Evolutionary conservation across 164 flowering plant species (phyloP), one percentile per base, ranked within the genome.

Genomic region (Euptelea pleiosperma): DNA sequence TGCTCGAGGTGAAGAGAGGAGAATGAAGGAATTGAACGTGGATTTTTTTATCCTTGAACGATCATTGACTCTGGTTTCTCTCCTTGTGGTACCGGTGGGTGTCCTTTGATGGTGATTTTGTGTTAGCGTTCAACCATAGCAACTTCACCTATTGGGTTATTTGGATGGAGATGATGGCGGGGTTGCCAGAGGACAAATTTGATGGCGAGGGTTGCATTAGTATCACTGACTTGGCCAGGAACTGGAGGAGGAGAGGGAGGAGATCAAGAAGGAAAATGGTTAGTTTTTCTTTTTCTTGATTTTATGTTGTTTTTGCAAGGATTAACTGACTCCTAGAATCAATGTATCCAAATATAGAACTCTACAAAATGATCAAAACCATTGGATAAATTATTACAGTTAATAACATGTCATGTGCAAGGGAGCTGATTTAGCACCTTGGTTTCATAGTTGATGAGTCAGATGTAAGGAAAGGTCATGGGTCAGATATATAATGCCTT

Each of bases 111-210:
- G 74, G 77, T 16, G 84, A 86, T 68, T 91, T 88, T 53, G 89
- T 71, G 0, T 91, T 91, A 58, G 96, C 96, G n/a, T 91, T 91
- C 70, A 83, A 91, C 63, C 90, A 91, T 62, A 82, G 88, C 63
- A 87, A 85, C 55, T 89, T 91, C 84, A 86, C 96, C 24, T 96
- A 91, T 55, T 76, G 98, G 28, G 45, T 85, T 48, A 80, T 91
- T 0, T 65, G 75, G 64, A 85, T 91, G 67, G 96, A 88, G 78
- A 79, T 91, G 71, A 60, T 86, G 59, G 80, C 77, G 12, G 85
- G 76, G 0, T 30, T 77, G 6, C 41, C 77, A 0, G 89, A 83
- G 19, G 41, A 52, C 60, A 55, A 70, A 19, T 46, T 73, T 19
- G 84, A 79, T 28, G 75, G 70, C 2, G 97, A 79, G 11, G 87